Base-by-base conservation (phyloP, 352 stramenopile species). In the Pelagophyceae sp. region DNA sequence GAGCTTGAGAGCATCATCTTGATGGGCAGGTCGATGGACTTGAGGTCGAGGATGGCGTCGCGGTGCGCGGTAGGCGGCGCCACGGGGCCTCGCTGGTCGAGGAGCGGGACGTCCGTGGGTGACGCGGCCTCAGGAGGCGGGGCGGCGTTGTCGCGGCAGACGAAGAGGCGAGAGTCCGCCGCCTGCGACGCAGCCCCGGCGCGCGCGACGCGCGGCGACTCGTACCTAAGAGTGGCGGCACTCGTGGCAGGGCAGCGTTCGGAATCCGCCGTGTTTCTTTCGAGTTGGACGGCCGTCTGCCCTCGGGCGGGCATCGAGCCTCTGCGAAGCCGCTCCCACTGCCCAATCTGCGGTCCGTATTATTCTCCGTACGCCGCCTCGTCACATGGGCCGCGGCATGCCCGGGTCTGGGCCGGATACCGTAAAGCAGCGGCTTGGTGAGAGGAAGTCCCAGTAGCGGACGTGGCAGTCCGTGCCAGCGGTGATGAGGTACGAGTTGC, bases 381-480 rank as follows among this genome's bases (percentile, higher is more conserved):
- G n/a, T n/a, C n/a, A n/a, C n/a, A 38, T 82, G 61, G 85, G 84
- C 19, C 80, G 77, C 35, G 80, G 79, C 75, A 87, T 82, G 65
- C 83, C 88, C 33, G 77, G 61, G 50, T 85, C 85, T 65, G 94
- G 89, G 33, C 94, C 93, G 61, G 86, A 96, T 23, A 98, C 86
- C 27, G 90, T 96, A 83, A 94, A 97, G 77, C 92, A 98, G 79
- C 95, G 90, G 51, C 93, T 94, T 33, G 93, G 88, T 32, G 92
- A 92, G 40, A 86, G 90, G 76, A 98, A 95, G 82, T 99, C 93
- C 95, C 95, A 99, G 85, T 97, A 98, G 35, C 94, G 88, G 78
- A 99, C 96, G 81, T 94, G 87, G 35, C 92, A 87, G 81, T 98
- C 94, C 78, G 94, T 93, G 5, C 94, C 95, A 64, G 92, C 94